A percentile compares a stretch with the other conserved stretches of the same genome.
Conservation (phyloP, 441 rosid species). For the Macaranga tanarius region DNA sequence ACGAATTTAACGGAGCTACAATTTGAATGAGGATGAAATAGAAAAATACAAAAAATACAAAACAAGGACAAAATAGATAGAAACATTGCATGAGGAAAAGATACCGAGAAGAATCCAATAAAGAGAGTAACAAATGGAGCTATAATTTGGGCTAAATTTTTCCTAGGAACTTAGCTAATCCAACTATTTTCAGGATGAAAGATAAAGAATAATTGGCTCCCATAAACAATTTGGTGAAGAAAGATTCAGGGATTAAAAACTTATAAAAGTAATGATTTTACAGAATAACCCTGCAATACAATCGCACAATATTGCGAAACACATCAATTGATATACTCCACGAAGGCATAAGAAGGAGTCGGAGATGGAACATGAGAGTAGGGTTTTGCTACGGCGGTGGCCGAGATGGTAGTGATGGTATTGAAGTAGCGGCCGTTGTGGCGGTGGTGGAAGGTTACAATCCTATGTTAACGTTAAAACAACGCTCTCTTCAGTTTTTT, state of each 20-base stretch:
- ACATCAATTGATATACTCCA: conserved; percentile 43
- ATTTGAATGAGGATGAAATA: too few species aligned
- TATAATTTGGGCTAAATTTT: conserved; percentile 1
- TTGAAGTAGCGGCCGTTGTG: too few species aligned
- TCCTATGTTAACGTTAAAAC: too few species aligned
- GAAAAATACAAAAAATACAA: not conserved
- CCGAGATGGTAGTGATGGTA: too few species aligned
- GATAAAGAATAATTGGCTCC: conserved; percentile 41
- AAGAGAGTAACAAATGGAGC: conserved; percentile 17
- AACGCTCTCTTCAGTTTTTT: too few species aligned
- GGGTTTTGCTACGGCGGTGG: too few species aligned
- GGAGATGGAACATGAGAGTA: too few species aligned
- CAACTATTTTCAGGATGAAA: conserved; percentile 42
- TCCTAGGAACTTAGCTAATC: conserved; percentile 34
- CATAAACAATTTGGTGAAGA: conserved; percentile 33
- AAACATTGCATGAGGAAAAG: conserved; percentile 7
- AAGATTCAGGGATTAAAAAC: conserved; percentile 10
- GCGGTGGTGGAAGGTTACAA: too few species aligned
- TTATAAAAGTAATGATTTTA: conserved; percentile 29
- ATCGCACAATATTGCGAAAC: conserved; percentile 48
- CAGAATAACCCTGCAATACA: conserved; percentile 77
- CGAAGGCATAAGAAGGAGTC: too few species aligned
- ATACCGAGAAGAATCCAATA: not conserved
- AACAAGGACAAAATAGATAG: conserved; percentile 1
- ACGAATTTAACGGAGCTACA: too few species aligned